Base-by-base conservation (phyloP, 306 rosid species). In the Prunus mira region DNA sequence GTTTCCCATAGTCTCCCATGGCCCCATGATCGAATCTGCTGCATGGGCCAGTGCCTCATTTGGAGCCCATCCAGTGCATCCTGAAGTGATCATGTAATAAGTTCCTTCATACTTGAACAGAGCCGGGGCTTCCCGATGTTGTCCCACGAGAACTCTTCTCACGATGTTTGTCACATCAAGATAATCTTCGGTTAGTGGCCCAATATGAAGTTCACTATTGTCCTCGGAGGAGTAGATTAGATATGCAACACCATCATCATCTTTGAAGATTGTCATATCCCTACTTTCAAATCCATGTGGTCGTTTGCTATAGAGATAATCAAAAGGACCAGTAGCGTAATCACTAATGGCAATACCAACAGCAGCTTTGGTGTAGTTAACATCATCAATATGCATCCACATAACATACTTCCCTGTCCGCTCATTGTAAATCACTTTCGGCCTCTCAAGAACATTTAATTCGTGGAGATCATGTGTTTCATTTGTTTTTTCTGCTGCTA, bases 341-440 rank as follows among this genome's bases (percentile, higher is more conserved):
- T 96, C 99, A 63, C 98, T 91, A 62, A 75, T 64, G 22, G 99
- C 99, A 41, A 91, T 72, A 8, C 99, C 99, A 67, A 86, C 91
- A 13, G 98, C 73, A 22, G 99, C 98, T 84, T 93, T 92, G 25
- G 99, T 96, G 69, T 96, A 96, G 93, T 96, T 96, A 28, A 80
- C 85, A 85, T 96, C 97, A 13, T 96, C 99, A 5, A 96, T 79
- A 83, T 96, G 99, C 98, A 93, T 96, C 99, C 97, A 96, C 99
- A 96, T 96, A 62, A 93, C 99, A 58, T 91, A 96, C 80, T 92
- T 93, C 67, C 88, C 84, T 1, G 96, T 91, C 89, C 76, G 88
- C 38, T 85, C 91, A 77, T 96, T 96, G 88, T 91, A 91, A 73
- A 96, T 80, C 79, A 92, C 99, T 80, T 96, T 96, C 3, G 99